phyloP scores from a whole-genome alignment of 2,329 filamentous ascomycete species.

The Colletotrichum sp. region DNA sequence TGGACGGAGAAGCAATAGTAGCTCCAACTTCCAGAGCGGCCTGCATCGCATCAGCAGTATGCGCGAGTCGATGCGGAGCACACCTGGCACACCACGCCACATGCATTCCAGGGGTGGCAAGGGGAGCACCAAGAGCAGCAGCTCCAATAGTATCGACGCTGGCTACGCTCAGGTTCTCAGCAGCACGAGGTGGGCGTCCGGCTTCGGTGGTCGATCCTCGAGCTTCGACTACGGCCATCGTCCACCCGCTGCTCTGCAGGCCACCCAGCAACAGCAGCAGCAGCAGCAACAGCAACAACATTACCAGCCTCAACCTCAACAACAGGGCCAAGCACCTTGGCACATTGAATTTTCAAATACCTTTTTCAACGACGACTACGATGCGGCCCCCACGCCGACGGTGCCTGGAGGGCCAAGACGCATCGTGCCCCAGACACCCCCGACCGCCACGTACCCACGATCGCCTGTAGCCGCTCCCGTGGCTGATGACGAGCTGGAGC shows the following conservation, averaged over 20 bases:
- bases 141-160: slow-evolving; percentile 69
- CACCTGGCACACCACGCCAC: slow-evolving; percentile 45
- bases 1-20: slow-evolving; percentile 79
- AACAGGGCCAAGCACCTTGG: slow-evolving; percentile 35
- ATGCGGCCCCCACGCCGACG: slow-evolving; percentile 86
- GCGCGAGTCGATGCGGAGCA: slow-evolving; percentile 49
- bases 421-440: slow-evolving; percentile 7
- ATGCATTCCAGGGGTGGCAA: slow-evolving; percentile 64
- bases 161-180: slow-evolving; percentile 63
- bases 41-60: slow-evolving; percentile 69
- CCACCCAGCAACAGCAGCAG: slow-evolving; percentile 26
- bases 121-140: slow-evolving; percentile 77
- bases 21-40: slow-evolving; percentile 70
- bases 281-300: slow-evolving; percentile 10
- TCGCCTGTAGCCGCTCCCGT: background rate
- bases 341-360: slow-evolving; percentile 54
- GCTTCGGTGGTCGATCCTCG: slow-evolving; percentile 64
- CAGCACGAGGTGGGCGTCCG: slow-evolving; percentile 63
- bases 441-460: slow-evolving; percentile 20
- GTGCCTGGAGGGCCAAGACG: slow-evolving; percentile 79
- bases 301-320: slow-evolving; percentile 6
- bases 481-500: background rate
- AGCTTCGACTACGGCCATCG: slow-evolving; percentile 74
- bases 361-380: slow-evolving; percentile 63
- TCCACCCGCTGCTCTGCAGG: slow-evolving; percentile 28